Base-by-base conservation (phyloP, 352 stramenopile species). In the Phytophthora sp. region DNA sequence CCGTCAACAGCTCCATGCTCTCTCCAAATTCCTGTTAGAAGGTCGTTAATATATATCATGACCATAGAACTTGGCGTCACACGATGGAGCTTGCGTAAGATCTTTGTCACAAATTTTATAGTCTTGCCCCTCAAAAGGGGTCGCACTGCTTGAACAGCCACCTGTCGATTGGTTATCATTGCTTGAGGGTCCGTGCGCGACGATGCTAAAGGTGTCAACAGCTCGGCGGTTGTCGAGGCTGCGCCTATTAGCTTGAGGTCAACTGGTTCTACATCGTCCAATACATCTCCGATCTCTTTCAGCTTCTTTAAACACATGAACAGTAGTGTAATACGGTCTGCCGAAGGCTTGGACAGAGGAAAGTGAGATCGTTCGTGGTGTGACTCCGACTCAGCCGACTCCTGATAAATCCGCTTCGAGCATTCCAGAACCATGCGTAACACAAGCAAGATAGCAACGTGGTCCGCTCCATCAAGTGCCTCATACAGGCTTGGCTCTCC, bases 221-320 rank as follows among this genome's bases (percentile, higher is more conserved):
- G 49, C n/a, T 89, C 72, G 0, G 37, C 18, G 15, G 61, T 72
- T 4, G 68, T 77, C 1, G 43, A 54, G 2, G 75, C 78, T 23
- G 64, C 70, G 44, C 77, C 80, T 0, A 94, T 66, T 11, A 77
- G 62, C 59, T 94, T 94, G 42, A 90, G 80, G 46, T 92, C 72
- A 20, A 78, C 45, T 0, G 42, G 12, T 2, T 69, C 43, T 0
- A 54, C 38, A 9, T 59, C 45, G 0, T 56, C 51, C 15, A 74
- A 21, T 0, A 66, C 52, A 26, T 69, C 58, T 0, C 48, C 60
- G 10, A 87, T 60, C 4, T 91, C 81, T 51, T 87, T 91, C 2
- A 92, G 45, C 2, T 86, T 84, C 52, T 94, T 94, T 24, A 92
- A 49, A 28, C 85, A 94, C 83, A 92, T 82, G 46, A 94, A 91